These are phyloP conservation scores for Maudiozyma serrabonitensis DNA, from an alignment of 805 yeast species.

Conservation along the genomic window DNA sequence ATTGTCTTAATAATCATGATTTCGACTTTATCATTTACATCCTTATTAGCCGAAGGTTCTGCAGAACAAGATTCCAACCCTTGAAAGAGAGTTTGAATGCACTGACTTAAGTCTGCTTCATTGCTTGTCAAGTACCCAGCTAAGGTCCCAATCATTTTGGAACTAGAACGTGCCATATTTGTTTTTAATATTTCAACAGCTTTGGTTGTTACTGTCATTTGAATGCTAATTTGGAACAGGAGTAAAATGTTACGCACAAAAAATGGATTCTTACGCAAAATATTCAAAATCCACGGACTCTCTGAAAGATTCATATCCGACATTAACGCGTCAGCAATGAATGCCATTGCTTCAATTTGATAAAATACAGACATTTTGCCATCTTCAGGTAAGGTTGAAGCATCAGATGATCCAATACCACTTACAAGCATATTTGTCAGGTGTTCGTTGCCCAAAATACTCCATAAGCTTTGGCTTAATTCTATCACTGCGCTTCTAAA, in stretches of 20 bases:
- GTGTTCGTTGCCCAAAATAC: conserved; percentile 44
- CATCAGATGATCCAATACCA: conserved; percentile 17
- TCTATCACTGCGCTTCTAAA: conserved; percentile 73
- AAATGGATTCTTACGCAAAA: conserved; percentile 14
- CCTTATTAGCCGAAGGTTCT: conserved; percentile 4
- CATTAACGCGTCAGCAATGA: conserved; percentile 19
- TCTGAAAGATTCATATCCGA: conserved; percentile 21
- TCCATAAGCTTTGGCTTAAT: conserved; percentile 60
- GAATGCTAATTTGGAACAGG: conserved; percentile 21
- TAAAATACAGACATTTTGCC: conserved; percentile 12
- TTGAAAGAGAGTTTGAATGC: conserved; percentile 22
- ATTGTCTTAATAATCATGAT: conserved; percentile 20
- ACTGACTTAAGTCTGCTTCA: conserved; percentile 12
- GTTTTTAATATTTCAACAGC: conserved; percentile 15
- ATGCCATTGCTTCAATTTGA: conserved; percentile 28
- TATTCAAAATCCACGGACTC: conserved; percentile 24
- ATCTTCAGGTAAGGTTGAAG: conserved; percentile 1
- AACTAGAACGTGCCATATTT: conserved; percentile 24
- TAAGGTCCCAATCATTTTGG: conserved; percentile 20
- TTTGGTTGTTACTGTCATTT: conserved; percentile 8
- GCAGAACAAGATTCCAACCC: conserved; percentile 20
- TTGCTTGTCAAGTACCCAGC: conserved; percentile 23
- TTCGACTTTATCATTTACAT: conserved; percentile 22
- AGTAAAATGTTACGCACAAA: conserved; percentile 17
- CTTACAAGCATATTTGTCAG: conserved; percentile 24